Base-by-base conservation (phyloP, 495 filamentous ascomycete species). In the Penicillium crystallinum region DNA sequence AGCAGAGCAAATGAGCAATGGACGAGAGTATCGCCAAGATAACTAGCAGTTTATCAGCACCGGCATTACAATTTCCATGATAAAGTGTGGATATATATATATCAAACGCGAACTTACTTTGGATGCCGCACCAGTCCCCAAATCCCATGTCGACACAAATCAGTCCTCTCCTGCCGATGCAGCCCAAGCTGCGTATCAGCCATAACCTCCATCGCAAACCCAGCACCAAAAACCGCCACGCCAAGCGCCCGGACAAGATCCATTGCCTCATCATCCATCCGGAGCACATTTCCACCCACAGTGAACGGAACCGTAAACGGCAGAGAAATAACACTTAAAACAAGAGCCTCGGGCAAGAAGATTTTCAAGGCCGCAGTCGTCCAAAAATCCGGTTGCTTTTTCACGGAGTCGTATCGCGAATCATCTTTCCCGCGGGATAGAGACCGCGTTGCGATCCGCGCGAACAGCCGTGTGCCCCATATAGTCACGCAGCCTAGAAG, bases 41-140 rank as follows among this genome's bases (percentile, higher is more conserved):
- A 84, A 59, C 81, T 84, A 36, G 46, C 18, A 1, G 39, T 0
- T 7, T 21, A 57, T 61, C 51, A 58, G 39, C 29, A 29, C 14
- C 19, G 35, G 5, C 44, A 14, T 14, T 23, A 11, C 12, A 34
- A 34, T 14, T 4, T 14, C 31, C 34, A 49, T 12, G 18, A 25
- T 29, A 2, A 1, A 14, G 27, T 19, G 15, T 1, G 15, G 8
- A 36, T 6, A 17, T 40, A 7, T 9, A 33, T 22, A n/a, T 36
- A 19, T 10, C n/a, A 3, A 25, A 10, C n/a, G n/a, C 1, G 21
- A 34, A 50, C 79, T 62, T 66, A 83, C 81, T 83, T 82, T 0
- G 81, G 81, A 67, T 83, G 79, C 25, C 81, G 66, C 8, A 83
- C 79, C 34, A 84, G 64, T 46, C 78, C 77, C 80, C 80, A 82